phyloP scores from a whole-genome alignment of 441 rosid species.

The Cnidoscolus chayamansa region DNA sequence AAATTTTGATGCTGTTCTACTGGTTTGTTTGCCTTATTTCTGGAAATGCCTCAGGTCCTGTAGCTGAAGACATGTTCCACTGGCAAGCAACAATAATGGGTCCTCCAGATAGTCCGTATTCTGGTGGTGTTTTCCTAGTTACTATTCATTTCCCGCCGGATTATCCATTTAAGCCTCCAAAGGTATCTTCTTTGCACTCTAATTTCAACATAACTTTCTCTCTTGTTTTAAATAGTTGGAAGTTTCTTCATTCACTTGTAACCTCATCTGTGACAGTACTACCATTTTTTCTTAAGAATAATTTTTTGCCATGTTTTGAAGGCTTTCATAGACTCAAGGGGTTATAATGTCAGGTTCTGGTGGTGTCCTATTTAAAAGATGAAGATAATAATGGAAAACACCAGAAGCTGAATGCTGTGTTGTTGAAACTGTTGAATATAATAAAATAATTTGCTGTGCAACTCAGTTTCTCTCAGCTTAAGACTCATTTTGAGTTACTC shows the following conservation, averaged over 20 bases:
- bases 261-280: not conserved
- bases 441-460: too few species aligned
- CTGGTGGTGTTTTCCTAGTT: slow-evolving; percentile 81
- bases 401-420: too few species aligned
- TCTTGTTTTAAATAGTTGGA: not conserved
- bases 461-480: too few species aligned
- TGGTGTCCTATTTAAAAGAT: too few species aligned
- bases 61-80: slow-evolving; percentile 85
- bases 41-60: slow-evolving; percentile 52
- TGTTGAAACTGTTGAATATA: too few species aligned
- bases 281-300: too few species aligned
- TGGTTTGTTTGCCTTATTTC: not conserved
- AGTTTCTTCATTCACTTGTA: not conserved
- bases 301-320: too few species aligned
- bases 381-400: too few species aligned
- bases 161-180: slow-evolving; percentile 86
- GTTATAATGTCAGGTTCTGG: too few species aligned
- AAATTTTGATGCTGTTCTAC: not conserved
- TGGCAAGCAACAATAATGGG: slow-evolving; percentile 97
- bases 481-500: too few species aligned
- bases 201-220: not conserved
- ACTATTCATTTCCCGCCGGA: slow-evolving; percentile 83
- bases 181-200: slow-evolving; percentile 37
- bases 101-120: slow-evolving; percentile 76
- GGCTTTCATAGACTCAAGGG: too few species aligned